Evolutionary conservation across 1,139 yeast genomes (phyloP).

Genomic region (Yamadazyma jaroonii): DNA sequence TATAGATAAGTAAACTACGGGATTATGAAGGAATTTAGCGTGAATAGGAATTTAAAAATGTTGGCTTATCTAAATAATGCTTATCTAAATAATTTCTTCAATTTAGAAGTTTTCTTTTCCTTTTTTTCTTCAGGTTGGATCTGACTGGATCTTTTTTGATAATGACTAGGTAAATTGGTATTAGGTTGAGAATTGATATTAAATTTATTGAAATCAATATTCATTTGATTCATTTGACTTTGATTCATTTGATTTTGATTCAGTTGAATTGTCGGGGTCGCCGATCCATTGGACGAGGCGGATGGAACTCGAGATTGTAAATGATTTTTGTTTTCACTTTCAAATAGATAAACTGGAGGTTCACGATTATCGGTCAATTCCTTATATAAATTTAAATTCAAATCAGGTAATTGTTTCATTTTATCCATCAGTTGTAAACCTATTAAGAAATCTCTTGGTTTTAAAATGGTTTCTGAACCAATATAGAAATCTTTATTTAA

Average conservation of each 20-base stretch:
- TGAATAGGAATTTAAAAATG: neutral
- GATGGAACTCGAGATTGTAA: conserved; percentile 7
- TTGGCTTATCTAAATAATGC: neutral
- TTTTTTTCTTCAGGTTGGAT: conserved; percentile 15
- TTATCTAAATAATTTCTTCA: conserved; percentile 37
- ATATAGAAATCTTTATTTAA: conserved; percentile 73
- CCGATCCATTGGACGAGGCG: neutral
- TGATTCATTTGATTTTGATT: neutral
- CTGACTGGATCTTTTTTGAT: conserved; percentile 26
- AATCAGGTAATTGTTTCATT: conserved; percentile 28
- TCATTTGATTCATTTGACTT: conserved; percentile 10
- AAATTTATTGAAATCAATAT: conserved; percentile 16
- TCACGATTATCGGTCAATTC: conserved; percentile 24
- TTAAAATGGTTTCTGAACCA: conserved; percentile 77
- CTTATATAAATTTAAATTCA: conserved; percentile 31
- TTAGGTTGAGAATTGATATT: conserved; percentile 14
- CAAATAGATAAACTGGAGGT: conserved; percentile 37
- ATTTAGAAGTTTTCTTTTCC: conserved; percentile 34
- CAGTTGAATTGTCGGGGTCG: neutral
- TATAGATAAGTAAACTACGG: too few relatives aligned
- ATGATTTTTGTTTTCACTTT: conserved; percentile 18
- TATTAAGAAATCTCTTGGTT: conserved; percentile 56
- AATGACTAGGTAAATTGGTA: conserved; percentile 23
- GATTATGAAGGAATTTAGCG: neutral
- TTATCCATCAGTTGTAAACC: conserved; percentile 44